Evolutionary conservation across 2,329 filamentous ascomycete genomes (phyloP).

Genomic region (Zymoseptoria ardabiliae): DNA sequence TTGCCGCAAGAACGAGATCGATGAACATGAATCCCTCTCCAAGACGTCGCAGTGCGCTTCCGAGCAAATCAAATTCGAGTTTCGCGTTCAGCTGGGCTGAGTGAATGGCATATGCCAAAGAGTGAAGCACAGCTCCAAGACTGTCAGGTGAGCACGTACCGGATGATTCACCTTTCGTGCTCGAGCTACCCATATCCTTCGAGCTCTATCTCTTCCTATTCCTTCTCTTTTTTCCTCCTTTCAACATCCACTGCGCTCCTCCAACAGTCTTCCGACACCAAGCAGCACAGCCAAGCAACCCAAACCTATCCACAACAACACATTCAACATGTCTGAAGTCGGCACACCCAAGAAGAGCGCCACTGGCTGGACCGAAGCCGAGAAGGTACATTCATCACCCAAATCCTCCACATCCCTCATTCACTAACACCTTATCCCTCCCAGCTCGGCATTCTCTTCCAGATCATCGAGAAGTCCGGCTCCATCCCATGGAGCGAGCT

Average conservation of each 20-base stretch:
- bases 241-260: not conserved
- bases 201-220: not conserved
- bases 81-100: not conserved
- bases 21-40: not conserved
- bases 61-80: not conserved
- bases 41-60: not conserved
- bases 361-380: conserved; percentile 26
- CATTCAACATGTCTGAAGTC: conserved; percentile 18
- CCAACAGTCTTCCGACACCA: not conserved
- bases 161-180: not conserved
- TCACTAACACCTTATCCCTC: not conserved
- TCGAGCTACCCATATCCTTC: not conserved
- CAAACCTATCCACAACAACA: not conserved
- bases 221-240: conserved; percentile 4
- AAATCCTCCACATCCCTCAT: not conserved
- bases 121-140: not conserved
- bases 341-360: conserved; percentile 1
- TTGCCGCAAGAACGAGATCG: not conserved
- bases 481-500: conserved; percentile 25
- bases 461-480: conserved; percentile 22
- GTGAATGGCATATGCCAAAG: not conserved
- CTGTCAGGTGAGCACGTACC: not conserved
- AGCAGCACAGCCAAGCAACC: conserved; percentile 3
- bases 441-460: conserved; percentile 23
- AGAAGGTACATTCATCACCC: conserved; percentile 20